phyloP scores from a whole-genome alignment of 1,284 basidiomycete species.

The Tremellales sp. region DNA sequence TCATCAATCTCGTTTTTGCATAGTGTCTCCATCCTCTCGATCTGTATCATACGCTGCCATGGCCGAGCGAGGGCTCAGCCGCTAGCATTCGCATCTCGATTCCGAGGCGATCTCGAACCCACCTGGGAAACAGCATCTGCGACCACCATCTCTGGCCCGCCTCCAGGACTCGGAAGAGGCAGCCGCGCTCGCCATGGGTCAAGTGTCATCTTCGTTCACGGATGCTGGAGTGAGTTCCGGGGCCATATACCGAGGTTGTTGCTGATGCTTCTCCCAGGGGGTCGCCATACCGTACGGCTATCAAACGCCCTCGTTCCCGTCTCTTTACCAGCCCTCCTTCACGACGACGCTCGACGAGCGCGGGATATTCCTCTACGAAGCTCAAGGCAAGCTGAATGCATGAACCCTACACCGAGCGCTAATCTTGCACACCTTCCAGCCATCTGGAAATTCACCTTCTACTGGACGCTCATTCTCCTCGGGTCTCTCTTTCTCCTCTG shows the following conservation, averaged over 20 bases:
- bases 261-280: constrained; percentile 5
- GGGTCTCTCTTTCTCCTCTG: constrained; percentile 65
- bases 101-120: too few species aligned
- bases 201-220: too few species aligned
- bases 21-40: too few species aligned
- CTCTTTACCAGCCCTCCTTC: constrained; percentile 53
- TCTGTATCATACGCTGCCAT: too few species aligned
- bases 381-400: constrained; percentile 37
- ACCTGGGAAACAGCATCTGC: too few species aligned
- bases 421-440: neutral
- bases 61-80: too few species aligned
- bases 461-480: constrained; percentile 76
- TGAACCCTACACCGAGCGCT: neutral
- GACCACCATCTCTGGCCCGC: neutral
- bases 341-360: constrained; percentile 32
- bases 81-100: too few species aligned
- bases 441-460: constrained; percentile 75
- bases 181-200: neutral
- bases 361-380: constrained; percentile 48
- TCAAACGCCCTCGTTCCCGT: constrained; percentile 51
- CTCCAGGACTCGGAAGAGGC: neutral
- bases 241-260: too few species aligned
- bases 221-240: too few species aligned
- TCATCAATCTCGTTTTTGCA: too few species aligned
- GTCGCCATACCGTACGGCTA: constrained; percentile 34